Percentiles rank a stretch among this genome's conserved stretches.
Conservation (phyloP, 495 filamentous ascomycete species). For the Cercophora scortea region DNA sequence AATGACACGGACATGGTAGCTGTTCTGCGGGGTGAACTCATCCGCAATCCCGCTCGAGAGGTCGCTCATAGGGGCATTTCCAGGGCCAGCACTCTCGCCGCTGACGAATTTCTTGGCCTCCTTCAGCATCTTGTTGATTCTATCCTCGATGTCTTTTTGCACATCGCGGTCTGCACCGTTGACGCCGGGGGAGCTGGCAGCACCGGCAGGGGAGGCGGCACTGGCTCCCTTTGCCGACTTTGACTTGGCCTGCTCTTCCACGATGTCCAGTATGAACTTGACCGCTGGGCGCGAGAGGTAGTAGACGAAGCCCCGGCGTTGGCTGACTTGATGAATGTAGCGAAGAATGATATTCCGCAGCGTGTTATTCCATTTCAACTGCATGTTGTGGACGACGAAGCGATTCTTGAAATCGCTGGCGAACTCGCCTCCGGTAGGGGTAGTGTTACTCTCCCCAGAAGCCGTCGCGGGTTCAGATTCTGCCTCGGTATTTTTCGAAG, state of each 20-base stretch:
- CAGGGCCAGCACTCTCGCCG: constrained; percentile 50
- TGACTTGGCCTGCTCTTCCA: constrained; percentile 80
- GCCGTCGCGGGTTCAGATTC: background rate
- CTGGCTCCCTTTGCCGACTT: constrained; percentile 36
- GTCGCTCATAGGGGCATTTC: constrained; percentile 43
- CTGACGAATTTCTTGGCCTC: constrained; percentile 79
- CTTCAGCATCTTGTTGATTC: constrained; percentile 77
- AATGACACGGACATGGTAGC: constrained; percentile 88
- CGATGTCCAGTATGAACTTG: constrained; percentile 96
- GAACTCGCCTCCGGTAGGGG: constrained; percentile 55
- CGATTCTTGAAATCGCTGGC: constrained; percentile 94
- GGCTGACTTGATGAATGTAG: constrained; percentile 95
- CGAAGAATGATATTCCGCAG: constrained; percentile 92
- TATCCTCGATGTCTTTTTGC: constrained; percentile 65
- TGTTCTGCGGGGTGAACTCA: constrained; percentile 90
- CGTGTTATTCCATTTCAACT: constrained; percentile 97
- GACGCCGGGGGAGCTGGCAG: constrained; percentile 26
- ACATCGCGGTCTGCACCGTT: constrained; percentile 44
- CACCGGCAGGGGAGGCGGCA: constrained; percentile 24
- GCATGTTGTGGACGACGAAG: constrained; percentile 94
- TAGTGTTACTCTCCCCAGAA: constrained; percentile 29
- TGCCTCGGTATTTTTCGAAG: constrained; percentile 14
- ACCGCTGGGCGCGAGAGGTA: constrained; percentile 93
- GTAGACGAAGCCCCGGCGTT: constrained; percentile 92
- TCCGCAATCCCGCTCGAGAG: constrained; percentile 68